Base-by-base conservation (phyloP, 2,329 filamentous ascomycete genomes). In the Pseudogymnoascus sp. region DNA sequence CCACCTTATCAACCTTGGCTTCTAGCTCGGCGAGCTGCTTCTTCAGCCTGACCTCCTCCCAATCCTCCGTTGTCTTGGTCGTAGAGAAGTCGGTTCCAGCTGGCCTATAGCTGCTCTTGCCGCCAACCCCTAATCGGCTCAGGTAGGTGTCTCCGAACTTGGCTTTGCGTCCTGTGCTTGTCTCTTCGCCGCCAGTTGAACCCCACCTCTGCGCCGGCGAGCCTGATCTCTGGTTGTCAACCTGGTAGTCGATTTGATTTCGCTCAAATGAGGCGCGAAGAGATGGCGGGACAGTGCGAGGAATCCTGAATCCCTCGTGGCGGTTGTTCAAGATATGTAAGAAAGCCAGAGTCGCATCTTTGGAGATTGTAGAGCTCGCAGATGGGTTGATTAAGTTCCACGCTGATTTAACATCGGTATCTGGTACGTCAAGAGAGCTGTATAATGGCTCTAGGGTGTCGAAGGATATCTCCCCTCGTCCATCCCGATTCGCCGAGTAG, bases 381-480 rank as follows among this genome's bases (percentile, higher is more conserved):
- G 89, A 92, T 5, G 92, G 94, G 77, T 99, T 99, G 69, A 97
- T 89, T 15, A 99, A 82, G 74, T 97, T 99, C 92, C 94, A 97
- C 7, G 92, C 92, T 15, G 88, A 94, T 67, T 90, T 85, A 65
- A 96, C 81, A 71, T 97, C 92, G 58, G 84, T 86, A 70, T 87
- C 84, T 66, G 84, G 84, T 5, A 87, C 82, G 65, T 86, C 87
- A 66, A 89, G 83, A 39, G 86, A 88, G 61, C 89, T 84, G 78
- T 97, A 99, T 26, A 97, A 83, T 60, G 89, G 87, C 68, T 89
- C 81, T 58, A 97, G 81, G 12, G 89, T 79, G 62, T 83, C 79
- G 74, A 96, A 92, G 61, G 85, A 79, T 67, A 92, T 81, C 69
- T 95, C 90, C 65, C 94, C 94, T 58, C 92, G 86, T 72, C 86